phyloP scores from a whole-genome alignment of 441 rosid species.

The Brassica hybrid region DNA sequence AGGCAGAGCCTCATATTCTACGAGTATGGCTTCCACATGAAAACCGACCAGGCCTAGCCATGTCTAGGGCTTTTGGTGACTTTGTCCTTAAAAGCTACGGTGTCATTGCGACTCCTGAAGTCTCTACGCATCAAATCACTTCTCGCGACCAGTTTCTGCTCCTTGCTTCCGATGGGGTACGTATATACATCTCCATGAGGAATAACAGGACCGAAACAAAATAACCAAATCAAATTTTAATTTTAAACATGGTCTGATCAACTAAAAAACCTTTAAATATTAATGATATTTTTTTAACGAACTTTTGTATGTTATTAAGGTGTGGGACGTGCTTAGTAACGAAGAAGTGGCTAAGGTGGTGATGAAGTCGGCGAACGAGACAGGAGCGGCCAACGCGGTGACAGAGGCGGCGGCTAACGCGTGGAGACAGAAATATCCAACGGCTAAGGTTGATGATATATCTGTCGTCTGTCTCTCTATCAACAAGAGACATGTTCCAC shows the following conservation, averaged over 20 bases:
- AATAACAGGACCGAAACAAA: neutral
- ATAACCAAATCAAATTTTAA: neutral
- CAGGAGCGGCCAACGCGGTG: constrained; percentile 63
- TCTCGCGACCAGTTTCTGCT: constrained; percentile 60
- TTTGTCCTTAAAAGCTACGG: constrained; percentile 74
- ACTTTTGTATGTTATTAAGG: constrained; percentile 42
- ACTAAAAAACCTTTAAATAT: too few species aligned
- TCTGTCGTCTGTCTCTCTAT: constrained; percentile 72
- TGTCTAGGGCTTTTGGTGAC: constrained; percentile 89
- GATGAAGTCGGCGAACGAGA: constrained; percentile 48
- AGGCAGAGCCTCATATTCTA: constrained; percentile 70
- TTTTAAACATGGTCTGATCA: too few species aligned
- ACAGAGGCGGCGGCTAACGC: constrained; percentile 66
- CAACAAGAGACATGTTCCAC: constrained; percentile 36
- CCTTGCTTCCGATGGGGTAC: constrained; percentile 89
- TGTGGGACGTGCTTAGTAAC: constrained; percentile 87
- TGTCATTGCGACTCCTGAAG: constrained; percentile 67
- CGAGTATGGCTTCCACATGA: constrained; percentile 67
- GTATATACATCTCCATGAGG: neutral
- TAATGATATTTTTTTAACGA: too few species aligned
- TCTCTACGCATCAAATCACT: constrained; percentile 61
- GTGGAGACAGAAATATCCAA: constrained; percentile 70
- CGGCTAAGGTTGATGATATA: constrained; percentile 66
- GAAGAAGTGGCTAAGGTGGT: constrained; percentile 64
- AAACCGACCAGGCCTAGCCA: constrained; percentile 81